Conservation (phyloP, 2,329 filamentous ascomycete species). For the Xylaria sp. region DNA sequence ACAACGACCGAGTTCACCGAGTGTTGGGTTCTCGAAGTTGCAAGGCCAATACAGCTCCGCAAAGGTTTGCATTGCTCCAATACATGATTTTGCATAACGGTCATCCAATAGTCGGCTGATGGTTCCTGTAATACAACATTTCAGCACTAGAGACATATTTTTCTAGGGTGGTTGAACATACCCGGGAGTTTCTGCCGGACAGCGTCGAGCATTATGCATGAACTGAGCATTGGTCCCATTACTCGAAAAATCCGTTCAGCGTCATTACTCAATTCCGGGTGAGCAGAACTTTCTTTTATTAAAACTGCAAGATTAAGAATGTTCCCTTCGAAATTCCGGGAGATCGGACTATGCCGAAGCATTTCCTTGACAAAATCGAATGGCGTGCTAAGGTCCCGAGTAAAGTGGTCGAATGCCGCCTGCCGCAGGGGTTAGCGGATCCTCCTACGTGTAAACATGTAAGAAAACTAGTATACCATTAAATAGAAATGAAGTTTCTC, state of each 20-base stretch:
- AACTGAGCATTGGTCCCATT: constrained; percentile 49
- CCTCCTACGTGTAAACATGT: constrained; percentile 17
- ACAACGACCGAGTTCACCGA: constrained; percentile 45
- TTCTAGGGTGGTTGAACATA: constrained; percentile 7
- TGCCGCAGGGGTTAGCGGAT: constrained; percentile 45
- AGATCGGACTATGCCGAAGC: constrained; percentile 47
- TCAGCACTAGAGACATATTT: background rate
- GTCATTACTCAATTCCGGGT: constrained; percentile 35
- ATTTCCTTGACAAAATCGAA: constrained; percentile 51
- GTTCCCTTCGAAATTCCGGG: constrained; percentile 49
- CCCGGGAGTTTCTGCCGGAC: constrained; percentile 48
- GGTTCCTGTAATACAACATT: constrained; percentile 37
- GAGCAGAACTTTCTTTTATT: constrained; percentile 42
- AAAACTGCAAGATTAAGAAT: constrained; percentile 47
- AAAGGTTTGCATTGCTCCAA: constrained; percentile 47
- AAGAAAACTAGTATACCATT: background rate
- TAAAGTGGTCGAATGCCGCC: constrained; percentile 49
- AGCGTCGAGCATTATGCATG: constrained; percentile 50
- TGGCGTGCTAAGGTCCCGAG: constrained; percentile 47
- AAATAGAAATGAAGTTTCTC: constrained; percentile 36
- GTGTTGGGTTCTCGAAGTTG: constrained; percentile 41
- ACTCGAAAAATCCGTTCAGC: constrained; percentile 47
- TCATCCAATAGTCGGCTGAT: constrained; percentile 48
- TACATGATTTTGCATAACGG: constrained; percentile 46
- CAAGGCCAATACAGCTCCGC: constrained; percentile 49